A percentile compares a stretch with the other conserved stretches of the same genome.
Evolutionary conservation across 495 filamentous ascomycete genomes (phyloP).

Genomic region (Penicillium nucicola): DNA sequence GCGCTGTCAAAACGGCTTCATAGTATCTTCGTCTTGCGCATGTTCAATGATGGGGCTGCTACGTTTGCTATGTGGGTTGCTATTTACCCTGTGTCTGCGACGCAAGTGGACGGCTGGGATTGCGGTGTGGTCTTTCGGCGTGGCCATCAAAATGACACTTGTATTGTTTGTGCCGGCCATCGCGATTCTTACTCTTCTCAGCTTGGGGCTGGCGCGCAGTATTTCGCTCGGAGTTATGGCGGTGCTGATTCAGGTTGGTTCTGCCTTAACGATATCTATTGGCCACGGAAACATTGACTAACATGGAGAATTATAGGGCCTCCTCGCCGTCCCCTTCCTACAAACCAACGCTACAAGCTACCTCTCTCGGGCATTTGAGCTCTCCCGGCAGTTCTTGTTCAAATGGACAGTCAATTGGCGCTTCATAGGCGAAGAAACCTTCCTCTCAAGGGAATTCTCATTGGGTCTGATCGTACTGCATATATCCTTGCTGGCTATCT

Average conservation of each 20-base stretch:
- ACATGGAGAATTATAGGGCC: conserved; percentile 34
- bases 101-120: conserved; percentile 69
- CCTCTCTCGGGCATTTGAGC: conserved; percentile 76
- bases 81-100: conserved; percentile 70
- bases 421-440: conserved; percentile 78
- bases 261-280: conserved; percentile 1
- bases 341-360: conserved; percentile 66
- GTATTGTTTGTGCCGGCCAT: conserved; percentile 79
- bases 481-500: conserved; percentile 58
- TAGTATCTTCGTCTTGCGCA: conserved; percentile 85
- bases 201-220: conserved; percentile 57
- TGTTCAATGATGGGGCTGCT: conserved; percentile 95
- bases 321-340: conserved; percentile 77
- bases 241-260: conserved; percentile 68
- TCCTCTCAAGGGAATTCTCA: conserved; percentile 75
- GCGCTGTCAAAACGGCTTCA: conserved; percentile 89
- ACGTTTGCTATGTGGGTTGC: conserved; percentile 75
- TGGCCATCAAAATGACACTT: conserved; percentile 93
- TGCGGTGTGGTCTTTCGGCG: conserved; percentile 67
- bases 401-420: conserved; percentile 99
- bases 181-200: conserved; percentile 67
- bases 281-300: not conserved
- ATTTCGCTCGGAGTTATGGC: conserved; percentile 68
- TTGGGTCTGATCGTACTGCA: conserved; percentile 65
- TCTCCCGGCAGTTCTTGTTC: conserved; percentile 85